These are phyloP conservation scores for Lentinula boryana DNA, from an alignment of 768 basidiomycete genomes.

Conservation along the genomic window DNA sequence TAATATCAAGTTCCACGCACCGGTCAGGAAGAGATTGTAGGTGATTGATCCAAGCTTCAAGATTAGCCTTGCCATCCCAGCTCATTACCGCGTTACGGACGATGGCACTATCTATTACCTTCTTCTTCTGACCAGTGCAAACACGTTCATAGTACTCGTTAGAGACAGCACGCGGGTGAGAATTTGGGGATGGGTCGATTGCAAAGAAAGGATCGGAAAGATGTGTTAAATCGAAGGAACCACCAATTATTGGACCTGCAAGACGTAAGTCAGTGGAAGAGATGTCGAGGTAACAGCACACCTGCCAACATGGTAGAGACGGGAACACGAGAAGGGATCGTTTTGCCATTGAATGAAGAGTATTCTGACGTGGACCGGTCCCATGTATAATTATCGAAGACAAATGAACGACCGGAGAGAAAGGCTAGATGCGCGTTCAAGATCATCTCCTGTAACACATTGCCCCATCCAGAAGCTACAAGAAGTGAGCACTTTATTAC, in stretches of 20 bases:
- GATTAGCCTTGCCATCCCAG: constrained; percentile 26
- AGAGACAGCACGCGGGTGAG: constrained; percentile 32
- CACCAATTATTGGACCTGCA: constrained; percentile 39
- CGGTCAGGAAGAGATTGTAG: constrained; percentile 35
- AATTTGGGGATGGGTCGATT: constrained; percentile 10
- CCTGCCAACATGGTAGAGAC: constrained; percentile 48
- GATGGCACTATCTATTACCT: constrained; percentile 21
- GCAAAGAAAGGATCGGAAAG: background rate
- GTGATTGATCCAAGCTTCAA: constrained; percentile 40
- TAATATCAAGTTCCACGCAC: constrained; percentile 40
- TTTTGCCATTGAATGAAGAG: constrained; percentile 39
- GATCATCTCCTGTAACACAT: constrained; percentile 53
- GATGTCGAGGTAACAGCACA: constrained; percentile 14
- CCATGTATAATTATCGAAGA: constrained; percentile 60
- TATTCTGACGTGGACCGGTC: constrained; percentile 33
- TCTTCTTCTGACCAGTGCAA: constrained; percentile 29
- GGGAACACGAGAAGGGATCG: constrained; percentile 49
- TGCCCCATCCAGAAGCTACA: constrained; percentile 54
- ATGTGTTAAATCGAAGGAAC: constrained; percentile 23
- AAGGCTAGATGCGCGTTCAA: constrained; percentile 46
- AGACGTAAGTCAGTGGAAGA: constrained; percentile 3
- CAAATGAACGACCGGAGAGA: constrained; percentile 42
- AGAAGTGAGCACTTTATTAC: constrained; percentile 13
- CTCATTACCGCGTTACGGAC: constrained; percentile 17
- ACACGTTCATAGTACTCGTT: constrained; percentile 34